A percentile compares a stretch with the other conserved stretches of the same genome.
phyloP scores from a whole-genome alignment of 2,329 filamentous ascomycete genomes.

The Calonectria pseudoturangicola region DNA sequence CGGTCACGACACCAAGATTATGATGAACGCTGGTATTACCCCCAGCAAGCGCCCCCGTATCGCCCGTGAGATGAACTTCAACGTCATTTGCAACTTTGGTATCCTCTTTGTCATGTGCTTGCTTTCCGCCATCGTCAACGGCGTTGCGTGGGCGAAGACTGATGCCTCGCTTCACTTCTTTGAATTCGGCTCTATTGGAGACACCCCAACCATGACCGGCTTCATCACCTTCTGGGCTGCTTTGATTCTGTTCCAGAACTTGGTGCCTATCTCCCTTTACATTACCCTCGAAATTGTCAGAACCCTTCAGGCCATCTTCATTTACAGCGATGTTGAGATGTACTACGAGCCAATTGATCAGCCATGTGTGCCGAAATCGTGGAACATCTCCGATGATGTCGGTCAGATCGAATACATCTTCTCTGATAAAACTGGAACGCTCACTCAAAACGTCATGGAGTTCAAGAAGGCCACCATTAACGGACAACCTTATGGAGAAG shows the following conservation, averaged over 20 bases:
- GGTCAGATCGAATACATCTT: conserved; percentile 99
- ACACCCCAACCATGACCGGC: conserved; percentile 84
- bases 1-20: conserved; percentile 97
- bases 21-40: conserved; percentile 98
- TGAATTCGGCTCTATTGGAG: conserved; percentile 89
- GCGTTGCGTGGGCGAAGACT: conserved; percentile 84
- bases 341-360: conserved; percentile 97
- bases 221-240: conserved; percentile 98
- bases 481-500: conserved; percentile 96
- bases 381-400: conserved; percentile 99
- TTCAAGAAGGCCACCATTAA: conserved; percentile 99
- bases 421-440: conserved; percentile 96
- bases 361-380: conserved; percentile 96
- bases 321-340: conserved; percentile 97
- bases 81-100: conserved; percentile 96
- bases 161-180: conserved; percentile 87
- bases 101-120: conserved; percentile 94
- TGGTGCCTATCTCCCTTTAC: conserved; percentile 98
- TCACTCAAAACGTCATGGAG: conserved; percentile 99
- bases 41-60: conserved; percentile 95
- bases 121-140: conserved; percentile 88
- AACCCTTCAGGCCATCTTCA: conserved; percentile 95
- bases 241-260: conserved; percentile 96
- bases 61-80: conserved; percentile 95
- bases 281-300: conserved; percentile 97